Evolutionary conservation across 805 yeast genomes (phyloP), one percentile per base, ranked within the genome.

Genomic region (Candida easanensis): DNA sequence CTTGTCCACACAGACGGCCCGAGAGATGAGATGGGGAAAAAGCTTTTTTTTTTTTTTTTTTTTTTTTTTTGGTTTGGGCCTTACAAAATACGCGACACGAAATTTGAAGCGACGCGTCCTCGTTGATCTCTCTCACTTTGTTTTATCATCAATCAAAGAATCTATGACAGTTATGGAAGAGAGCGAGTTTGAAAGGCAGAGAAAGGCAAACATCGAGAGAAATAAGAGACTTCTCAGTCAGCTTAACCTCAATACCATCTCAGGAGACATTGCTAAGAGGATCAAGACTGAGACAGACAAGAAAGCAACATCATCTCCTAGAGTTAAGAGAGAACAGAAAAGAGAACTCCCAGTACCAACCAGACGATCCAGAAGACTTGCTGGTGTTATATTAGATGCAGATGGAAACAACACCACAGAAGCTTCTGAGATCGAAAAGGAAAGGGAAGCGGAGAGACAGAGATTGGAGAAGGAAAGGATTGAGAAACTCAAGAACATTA

Each of bases 121-220:
- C 13, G 14, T 20, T 7, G n/a, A n/a, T n/a, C n/a, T 22, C 25
- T 22, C 25, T 10, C 10, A 8, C 7, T 22, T 22, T 22, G 25
- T 10, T 10, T 22, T 22, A n/a, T n/a, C n/a, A n/a, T n/a, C n/a
- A n/a, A n/a, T n/a, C n/a, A n/a, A n/a, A n/a, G n/a, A n/a, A n/a
- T n/a, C n/a, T n/a, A 11, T 4, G 13, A 13, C 5, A 25, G 45
- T 48, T 49, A 40, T 36, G 18, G 44, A 82, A 23, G 30, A 26
- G 30, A 75, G 85, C 2, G 88, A 81, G 27, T 83, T 86, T 57
- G 93, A 86, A 61, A 75, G 69, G 54, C 81, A 80, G 57, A 65
- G 95, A 46, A 81, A 76, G 56, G 87, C 79, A 45, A 88, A 88
- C 58, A 93, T 91, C 46, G 86, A 80, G 50, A 72, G 98, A 38